phyloP scores from a whole-genome alignment of 108 stramenopile genomes.

The Nannochloropsis oceanica region DNA sequence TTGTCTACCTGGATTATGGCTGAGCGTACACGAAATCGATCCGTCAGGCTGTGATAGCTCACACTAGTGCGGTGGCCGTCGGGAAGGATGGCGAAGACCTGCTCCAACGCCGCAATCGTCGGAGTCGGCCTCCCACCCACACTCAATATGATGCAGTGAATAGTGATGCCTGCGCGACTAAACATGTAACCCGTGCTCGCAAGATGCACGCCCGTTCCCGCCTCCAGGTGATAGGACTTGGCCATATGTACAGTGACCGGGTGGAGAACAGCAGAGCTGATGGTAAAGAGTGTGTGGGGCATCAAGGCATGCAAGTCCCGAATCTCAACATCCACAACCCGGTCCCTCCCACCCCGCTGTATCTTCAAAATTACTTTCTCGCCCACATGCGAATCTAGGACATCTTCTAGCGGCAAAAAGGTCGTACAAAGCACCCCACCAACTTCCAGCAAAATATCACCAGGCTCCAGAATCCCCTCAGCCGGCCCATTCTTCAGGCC shows the following conservation, averaged over 20 bases:
- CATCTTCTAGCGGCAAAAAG: conserved; percentile 4
- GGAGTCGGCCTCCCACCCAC: conserved; percentile 26
- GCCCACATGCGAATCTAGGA: background rate
- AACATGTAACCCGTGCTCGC: conserved; percentile 32
- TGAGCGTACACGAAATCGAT: conserved; percentile 3
- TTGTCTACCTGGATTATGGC: conserved; percentile 31
- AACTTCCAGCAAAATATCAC: conserved; percentile 6
- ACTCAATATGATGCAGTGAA: conserved; percentile 15
- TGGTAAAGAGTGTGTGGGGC: background rate
- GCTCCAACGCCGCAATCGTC: conserved; percentile 22
- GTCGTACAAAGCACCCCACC: background rate
- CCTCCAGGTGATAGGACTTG: background rate
- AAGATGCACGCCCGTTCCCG: background rate
- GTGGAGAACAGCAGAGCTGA: conserved; percentile 9
- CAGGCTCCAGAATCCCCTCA: conserved; percentile 10
- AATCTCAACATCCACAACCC: background rate
- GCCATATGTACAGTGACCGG: background rate
- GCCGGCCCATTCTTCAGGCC: conserved; percentile 8
- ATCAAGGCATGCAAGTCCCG: background rate
- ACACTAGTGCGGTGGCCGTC: conserved; percentile 9
- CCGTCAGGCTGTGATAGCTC: background rate
- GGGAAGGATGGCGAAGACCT: conserved; percentile 4
- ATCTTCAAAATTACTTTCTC: conserved; percentile 1
- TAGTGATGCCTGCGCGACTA: conserved; percentile 9
- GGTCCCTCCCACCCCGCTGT: conserved; percentile 7